Evolutionary conservation across 768 basidiomycete species (phyloP).

Genomic region (Russula sp.): DNA sequence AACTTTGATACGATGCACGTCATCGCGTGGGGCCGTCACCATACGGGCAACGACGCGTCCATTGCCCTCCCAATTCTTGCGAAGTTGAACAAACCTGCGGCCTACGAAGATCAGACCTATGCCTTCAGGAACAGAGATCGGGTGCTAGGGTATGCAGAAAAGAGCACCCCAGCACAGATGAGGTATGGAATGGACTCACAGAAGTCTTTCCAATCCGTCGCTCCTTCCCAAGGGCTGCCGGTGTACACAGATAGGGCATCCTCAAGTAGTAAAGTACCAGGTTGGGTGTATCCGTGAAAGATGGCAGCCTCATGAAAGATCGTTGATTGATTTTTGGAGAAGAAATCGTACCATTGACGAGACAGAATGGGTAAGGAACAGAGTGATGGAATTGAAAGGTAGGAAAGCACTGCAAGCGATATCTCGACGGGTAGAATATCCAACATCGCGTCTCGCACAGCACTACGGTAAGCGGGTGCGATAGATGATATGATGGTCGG

Average conservation of each 20-base stretch:
- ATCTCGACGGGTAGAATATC: conserved; percentile 51
- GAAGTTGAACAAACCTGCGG: conserved; percentile 36
- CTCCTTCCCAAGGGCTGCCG: conserved; percentile 32
- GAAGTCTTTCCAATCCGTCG: conserved; percentile 48
- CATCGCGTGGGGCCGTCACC: conserved; percentile 30
- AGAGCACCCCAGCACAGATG: not conserved
- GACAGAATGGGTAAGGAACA: conserved; percentile 32
- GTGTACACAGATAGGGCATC: conserved; percentile 30
- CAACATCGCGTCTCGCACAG: conserved; percentile 26
- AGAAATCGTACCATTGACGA: conserved; percentile 41
- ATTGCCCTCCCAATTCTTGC: conserved; percentile 49
- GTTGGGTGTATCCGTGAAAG: conserved; percentile 40
- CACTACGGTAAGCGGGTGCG: not conserved
- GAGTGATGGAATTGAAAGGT: conserved; percentile 43
- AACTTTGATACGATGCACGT: conserved; percentile 69
- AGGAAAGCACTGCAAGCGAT: conserved; percentile 40
- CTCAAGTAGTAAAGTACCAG: conserved; percentile 25
- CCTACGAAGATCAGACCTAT: conserved; percentile 31
- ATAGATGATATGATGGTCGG: not conserved
- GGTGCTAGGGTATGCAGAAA: not conserved
- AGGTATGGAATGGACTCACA: conserved; percentile 38
- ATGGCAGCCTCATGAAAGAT: conserved; percentile 56
- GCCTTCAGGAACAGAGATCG: too few relatives aligned
- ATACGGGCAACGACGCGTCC: conserved; percentile 35
- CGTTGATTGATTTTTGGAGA: conserved; percentile 38